Evolutionary conservation across 1,139 yeast species (phyloP), one percentile per base, ranked within the genome.

Genomic region (Candida glucosophila): DNA sequence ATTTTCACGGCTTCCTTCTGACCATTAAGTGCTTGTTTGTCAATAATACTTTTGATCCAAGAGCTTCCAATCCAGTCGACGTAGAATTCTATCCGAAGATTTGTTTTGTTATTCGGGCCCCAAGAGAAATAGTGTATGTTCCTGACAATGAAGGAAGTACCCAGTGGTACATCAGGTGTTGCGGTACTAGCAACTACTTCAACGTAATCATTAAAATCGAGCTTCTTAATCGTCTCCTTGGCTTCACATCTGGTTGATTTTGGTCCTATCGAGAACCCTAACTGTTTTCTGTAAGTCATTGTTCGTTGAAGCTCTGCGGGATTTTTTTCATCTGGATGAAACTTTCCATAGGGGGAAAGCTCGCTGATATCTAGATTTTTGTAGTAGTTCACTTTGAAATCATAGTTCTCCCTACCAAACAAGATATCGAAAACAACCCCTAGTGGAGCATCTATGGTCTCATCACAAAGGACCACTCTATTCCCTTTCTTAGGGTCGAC

Each of bases 91-190:
- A 70, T 47, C 14, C 44, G 47, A 16, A 73, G 40, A 9, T 44
- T 46, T 0, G 77, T 67, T n/a, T 44, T 35, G 31, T 63, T 63
- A 13, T 50, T 36, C 13, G 47, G 52, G 2, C 51, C 70, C 78
- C 79, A 72, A 4, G 59, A 51, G 15, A 70, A 48, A 13, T 63
- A 46, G 38, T 62, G 70, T 22, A 70, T 49, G 5, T 75, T 71
- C 27, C 60, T 52, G 4, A 73, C 75, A 15, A 61, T 52, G 37
- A 73, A 73, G 2, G 68, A 62, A 23, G 55, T 58, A 5, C 79
- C 79, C 53, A 70, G 71, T 0, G 79, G 79, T 4, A 73, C 79
- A 37, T 69, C 74, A 0, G 79, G 79, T 0, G 78, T 72, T 12
- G 41, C 47, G 2, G 73, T 58, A 2, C 52, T 53, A 6, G 66